Percentiles rank a stretch among this genome's conserved stretches.
These are phyloP conservation scores for Cucumis hystrix DNA, from an alignment of 306 rosid genomes.

Conservation along the genomic window DNA sequence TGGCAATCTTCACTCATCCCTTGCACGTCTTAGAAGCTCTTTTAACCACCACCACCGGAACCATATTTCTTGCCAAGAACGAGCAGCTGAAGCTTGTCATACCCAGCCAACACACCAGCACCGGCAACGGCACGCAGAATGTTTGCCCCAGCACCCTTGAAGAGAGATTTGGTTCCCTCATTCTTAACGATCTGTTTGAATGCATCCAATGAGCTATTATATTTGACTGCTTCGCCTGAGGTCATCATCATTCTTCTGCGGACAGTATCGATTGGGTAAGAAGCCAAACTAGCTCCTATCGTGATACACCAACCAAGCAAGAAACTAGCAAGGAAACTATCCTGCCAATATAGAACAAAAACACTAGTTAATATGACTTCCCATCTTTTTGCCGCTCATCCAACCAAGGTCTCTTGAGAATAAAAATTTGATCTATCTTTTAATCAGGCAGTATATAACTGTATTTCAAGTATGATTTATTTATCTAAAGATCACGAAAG, in stretches of 20 bases:
- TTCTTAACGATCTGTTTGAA: slow-evolving; percentile 55
- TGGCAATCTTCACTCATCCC: slow-evolving; percentile 4
- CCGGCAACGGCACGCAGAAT: slow-evolving; percentile 86
- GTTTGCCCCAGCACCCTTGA: slow-evolving; percentile 90
- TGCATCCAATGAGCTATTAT: slow-evolving; percentile 64
- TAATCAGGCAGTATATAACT: background rate
- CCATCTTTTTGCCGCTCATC: background rate
- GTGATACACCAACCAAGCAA: slow-evolving; percentile 82
- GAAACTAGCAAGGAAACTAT: slow-evolving; percentile 83
- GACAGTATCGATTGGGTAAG: slow-evolving; percentile 76
- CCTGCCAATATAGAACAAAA: slow-evolving; percentile 35
- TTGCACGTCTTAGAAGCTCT: slow-evolving; percentile 14
- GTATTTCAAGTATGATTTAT: background rate
- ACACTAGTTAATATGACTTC: background rate
- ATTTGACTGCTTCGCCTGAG: slow-evolving; percentile 92
- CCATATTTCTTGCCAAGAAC: slow-evolving; percentile 87
- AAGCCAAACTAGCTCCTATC: slow-evolving; percentile 76
- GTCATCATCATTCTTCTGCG: slow-evolving; percentile 99
- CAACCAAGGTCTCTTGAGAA: background rate
- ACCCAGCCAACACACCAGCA: slow-evolving; percentile 92
- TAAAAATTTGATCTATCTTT: background rate
- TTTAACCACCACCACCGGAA: slow-evolving; percentile 81
- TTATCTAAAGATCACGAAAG: background rate
- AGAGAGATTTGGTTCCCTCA: slow-evolving; percentile 75
- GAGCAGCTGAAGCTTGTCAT: slow-evolving; percentile 71